phyloP scores from a whole-genome alignment of 768 basidiomycete species.

The Lactarius deliciosus region DNA sequence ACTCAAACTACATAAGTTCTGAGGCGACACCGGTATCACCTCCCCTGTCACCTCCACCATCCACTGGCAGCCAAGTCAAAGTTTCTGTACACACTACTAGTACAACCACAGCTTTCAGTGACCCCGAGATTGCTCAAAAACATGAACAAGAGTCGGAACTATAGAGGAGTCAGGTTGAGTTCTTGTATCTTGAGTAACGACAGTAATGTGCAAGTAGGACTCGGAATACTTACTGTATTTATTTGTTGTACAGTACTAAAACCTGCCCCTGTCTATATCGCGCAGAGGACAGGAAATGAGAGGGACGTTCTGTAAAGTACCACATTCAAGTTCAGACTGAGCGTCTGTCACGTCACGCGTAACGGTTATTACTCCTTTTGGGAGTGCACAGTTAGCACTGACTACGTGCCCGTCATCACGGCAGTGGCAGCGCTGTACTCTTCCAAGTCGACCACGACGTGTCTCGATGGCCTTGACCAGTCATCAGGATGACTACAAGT shows the following conservation, averaged over 20 bases:
- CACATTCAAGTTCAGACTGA: too few relatives aligned
- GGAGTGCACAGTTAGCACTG: too few relatives aligned
- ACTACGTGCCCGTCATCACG: too few relatives aligned
- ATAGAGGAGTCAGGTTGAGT: background rate
- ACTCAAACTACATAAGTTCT: background rate
- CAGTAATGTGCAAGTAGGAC: too few relatives aligned
- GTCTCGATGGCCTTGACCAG: background rate
- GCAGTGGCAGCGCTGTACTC: background rate
- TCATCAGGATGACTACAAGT: slow-evolving; percentile 52
- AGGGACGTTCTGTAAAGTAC: too few relatives aligned
- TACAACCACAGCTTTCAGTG: background rate
- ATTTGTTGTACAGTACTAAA: too few relatives aligned
- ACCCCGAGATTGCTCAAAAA: background rate
- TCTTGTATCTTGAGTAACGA: background rate
- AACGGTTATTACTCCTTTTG: too few relatives aligned
- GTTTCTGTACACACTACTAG: slow-evolving; percentile 6
- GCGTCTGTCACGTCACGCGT: too few relatives aligned
- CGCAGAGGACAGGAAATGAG: too few relatives aligned
- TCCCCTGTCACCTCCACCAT: background rate
- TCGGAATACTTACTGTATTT: too few relatives aligned
- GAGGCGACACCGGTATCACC: background rate
- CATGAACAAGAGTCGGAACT: background rate
- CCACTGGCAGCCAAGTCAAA: background rate
- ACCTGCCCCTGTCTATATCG: too few relatives aligned
- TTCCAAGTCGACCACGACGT: background rate